These are phyloP conservation scores for Hymenoscyphus occultus DNA, from an alignment of 2,329 filamentous ascomycete species.

Conservation along the genomic window DNA sequence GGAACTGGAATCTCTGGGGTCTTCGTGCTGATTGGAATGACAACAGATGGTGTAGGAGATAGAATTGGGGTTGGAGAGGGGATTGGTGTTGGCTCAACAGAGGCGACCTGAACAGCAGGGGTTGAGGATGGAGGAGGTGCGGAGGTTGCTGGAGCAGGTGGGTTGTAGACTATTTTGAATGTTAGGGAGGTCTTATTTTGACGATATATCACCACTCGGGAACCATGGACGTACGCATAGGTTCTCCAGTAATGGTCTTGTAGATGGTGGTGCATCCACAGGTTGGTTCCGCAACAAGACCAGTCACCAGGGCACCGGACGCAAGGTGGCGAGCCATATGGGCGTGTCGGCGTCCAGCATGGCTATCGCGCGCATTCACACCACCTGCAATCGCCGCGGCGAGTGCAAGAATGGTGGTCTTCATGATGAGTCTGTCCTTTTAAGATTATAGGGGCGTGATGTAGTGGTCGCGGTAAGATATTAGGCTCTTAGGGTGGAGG, in stretches of 20 bases:
- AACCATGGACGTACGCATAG: constrained; percentile 53
- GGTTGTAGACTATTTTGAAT: constrained; percentile 24
- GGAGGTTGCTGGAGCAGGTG: constrained; percentile 29
- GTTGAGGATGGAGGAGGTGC: constrained; percentile 22
- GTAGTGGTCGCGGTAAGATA: constrained; percentile 11
- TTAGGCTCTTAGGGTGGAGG: constrained; percentile 21
- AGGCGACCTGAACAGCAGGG: background rate
- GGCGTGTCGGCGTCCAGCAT: constrained; percentile 56
- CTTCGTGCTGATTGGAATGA: constrained; percentile 40
- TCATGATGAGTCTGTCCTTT: constrained; percentile 57
- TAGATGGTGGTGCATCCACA: constrained; percentile 75
- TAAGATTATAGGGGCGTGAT: constrained; percentile 13
- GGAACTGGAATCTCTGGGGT: constrained; percentile 39
- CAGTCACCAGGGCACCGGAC: constrained; percentile 35
- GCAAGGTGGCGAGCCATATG: constrained; percentile 58
- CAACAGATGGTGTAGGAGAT: too few species aligned
- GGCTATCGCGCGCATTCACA: constrained; percentile 52
- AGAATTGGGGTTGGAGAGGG: background rate
- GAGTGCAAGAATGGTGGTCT: constrained; percentile 65
- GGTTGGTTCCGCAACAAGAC: constrained; percentile 39
- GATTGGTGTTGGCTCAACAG: constrained; percentile 1
- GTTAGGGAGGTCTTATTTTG: constrained; percentile 8
- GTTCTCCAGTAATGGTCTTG: constrained; percentile 65
- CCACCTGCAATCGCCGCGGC: constrained; percentile 57
- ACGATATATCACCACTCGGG: background rate